Percentiles rank a stretch among this genome's conserved stretches.
These are phyloP conservation scores for Cryptosporidium viatorum DNA, from an alignment of 169 alveolate species.

Conservation along the genomic window DNA sequence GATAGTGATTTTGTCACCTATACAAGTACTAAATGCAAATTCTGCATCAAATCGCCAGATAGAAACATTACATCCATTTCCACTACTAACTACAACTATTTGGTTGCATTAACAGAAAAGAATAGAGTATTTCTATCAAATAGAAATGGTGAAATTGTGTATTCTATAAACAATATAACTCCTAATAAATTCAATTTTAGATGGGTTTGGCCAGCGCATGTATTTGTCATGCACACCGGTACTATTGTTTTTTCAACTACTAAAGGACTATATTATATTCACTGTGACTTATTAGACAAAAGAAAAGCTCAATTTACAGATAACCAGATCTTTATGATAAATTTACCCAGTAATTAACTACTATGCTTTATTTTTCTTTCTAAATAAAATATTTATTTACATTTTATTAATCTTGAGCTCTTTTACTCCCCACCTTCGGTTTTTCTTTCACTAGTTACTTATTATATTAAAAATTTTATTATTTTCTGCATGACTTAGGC, in stretches of 20 bases:
- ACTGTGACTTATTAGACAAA: constrained; percentile 23
- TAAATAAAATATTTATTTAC: too few species aligned
- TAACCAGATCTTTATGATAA: neutral
- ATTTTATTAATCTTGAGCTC: neutral
- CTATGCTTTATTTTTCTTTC: neutral
- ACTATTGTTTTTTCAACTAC: constrained; percentile 9
- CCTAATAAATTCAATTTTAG: constrained; percentile 33
- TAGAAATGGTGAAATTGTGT: constrained; percentile 46
- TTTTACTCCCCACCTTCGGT: neutral
- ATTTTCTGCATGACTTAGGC: constrained; percentile 15
- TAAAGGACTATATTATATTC: constrained; percentile 5
- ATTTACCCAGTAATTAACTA: neutral
- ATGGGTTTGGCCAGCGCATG: constrained; percentile 72
- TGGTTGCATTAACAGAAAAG: constrained; percentile 46
- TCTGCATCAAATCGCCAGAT: constrained; percentile 52
- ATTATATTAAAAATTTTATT: neutral
- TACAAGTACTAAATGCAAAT: constrained; percentile 10
- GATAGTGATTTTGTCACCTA: neutral
- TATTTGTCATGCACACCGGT: constrained; percentile 18
- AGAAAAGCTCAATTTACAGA: neutral
- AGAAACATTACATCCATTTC: constrained; percentile 29
- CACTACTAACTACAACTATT: constrained; percentile 12
- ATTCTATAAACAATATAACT: neutral
- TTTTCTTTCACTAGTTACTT: neutral
- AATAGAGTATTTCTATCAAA: constrained; percentile 18